phyloP scores from a whole-genome alignment of 2,329 filamentous ascomycete species.

The Penicillium sp. region DNA sequence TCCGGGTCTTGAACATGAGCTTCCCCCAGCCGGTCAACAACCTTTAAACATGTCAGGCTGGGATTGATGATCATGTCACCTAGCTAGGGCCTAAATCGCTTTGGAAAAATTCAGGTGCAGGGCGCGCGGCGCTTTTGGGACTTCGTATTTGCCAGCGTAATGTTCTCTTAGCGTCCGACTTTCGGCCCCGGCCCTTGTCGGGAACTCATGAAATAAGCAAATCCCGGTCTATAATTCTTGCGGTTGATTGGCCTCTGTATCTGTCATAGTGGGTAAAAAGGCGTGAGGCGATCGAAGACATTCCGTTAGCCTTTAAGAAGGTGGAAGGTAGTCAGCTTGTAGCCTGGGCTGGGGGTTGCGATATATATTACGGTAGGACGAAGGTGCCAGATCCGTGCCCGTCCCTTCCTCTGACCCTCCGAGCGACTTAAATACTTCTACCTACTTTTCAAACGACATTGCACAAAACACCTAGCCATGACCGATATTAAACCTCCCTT shows the following conservation, averaged over 20 bases:
- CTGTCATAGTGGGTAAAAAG: background rate
- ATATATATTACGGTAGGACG: background rate
- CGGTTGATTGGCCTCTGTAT: background rate
- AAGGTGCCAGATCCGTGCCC: background rate
- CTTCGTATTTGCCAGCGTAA: background rate
- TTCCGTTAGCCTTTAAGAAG: background rate
- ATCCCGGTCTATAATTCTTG: background rate
- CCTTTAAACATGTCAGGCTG: background rate
- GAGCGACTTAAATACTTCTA: background rate
- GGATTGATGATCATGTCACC: background rate
- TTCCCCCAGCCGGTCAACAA: too few relatives aligned
- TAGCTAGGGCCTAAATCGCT: background rate
- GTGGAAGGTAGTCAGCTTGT: background rate
- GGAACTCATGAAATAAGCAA: background rate
- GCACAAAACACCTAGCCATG: slow-evolving; percentile 27
- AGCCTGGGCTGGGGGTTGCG: background rate
- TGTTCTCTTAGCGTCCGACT: background rate
- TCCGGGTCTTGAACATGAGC: too few relatives aligned
- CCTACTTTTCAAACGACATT: background rate
- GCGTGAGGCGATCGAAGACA: background rate
- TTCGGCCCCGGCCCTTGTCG: background rate
- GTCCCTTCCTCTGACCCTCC: background rate
- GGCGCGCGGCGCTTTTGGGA: background rate
- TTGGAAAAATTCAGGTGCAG: background rate
- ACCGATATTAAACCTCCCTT: slow-evolving; percentile 65